Base-by-base conservation (phyloP, 345 rosid species). In the Populus pruinosa region DNA sequence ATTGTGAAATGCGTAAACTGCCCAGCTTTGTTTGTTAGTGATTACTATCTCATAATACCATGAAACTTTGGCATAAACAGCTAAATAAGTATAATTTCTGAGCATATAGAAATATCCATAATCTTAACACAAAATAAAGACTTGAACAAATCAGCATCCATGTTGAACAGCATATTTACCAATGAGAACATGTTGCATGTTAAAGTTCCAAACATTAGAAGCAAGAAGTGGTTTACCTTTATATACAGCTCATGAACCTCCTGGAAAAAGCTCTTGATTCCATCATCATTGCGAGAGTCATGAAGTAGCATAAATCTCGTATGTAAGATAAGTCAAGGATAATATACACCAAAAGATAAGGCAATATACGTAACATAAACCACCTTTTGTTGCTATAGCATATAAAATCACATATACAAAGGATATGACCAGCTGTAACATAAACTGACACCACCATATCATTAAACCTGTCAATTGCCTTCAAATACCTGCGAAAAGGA, bases 361-460 rank as follows among this genome's bases (percentile, higher is more conserved):
- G 21, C 10, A 20, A 66, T 0, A 36, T 35, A 67, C 23, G 8
- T 35, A 38, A 35, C 31, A n/a, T 39, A 21, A n/a, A 41, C 41
- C 47, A 43, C 47, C 21, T 3, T 43, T 18, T 20, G 13, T 29
- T 44, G 38, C 43, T 16, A 44, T 67, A 5, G 14, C 35, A 8
- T 56, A 10, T n/a, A 64, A 64, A 72, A 31, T 78, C 63, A 72
- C n/a, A 62, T 10, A 38, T 62, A n/a, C 5, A 77, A 87, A 96
- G 99, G 99, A 96, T 96, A 92, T 92, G 97, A 81, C 96, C 97
- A 70, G 97, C 97, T 20, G 98, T 96, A 69, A 94, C 99, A 78
- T 93, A 94, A 9, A 96, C 97, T 17, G 99, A 96, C 17, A 94
- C 98, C 80, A 91, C 94, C 81, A 94, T 84, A 80, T 94, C 98